Evolutionary conservation across 169 alveolate genomes (phyloP), one percentile per base, ranked within the genome.

Genomic region (Pseudocohnilembus persalinus): DNA sequence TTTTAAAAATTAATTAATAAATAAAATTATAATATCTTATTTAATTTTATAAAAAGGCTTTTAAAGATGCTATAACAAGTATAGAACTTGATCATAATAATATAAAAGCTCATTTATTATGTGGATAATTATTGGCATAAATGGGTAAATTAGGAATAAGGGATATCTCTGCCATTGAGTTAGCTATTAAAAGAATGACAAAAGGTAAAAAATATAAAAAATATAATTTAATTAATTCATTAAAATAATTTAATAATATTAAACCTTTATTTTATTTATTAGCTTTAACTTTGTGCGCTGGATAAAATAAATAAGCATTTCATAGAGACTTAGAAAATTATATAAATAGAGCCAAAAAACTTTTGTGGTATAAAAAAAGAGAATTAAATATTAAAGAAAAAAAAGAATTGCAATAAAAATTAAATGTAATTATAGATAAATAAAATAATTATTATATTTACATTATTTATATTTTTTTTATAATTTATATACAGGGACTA

Each of bases 81-180:
- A 74, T 82, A 11, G 87, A 82, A 73, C 65, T 82, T 27, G 87
- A 82, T 74, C 76, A 72, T 74, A 82, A 27, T 33, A 82, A 82
- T 63, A 82, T 82, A 29, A 82, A 82, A 27, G 87, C 87, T 26
- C 81, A 82, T 73, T 49, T 82, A 74, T 63, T 82, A 1, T 73
- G 81, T 31, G 87, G 87, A 31, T 82, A 82, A 29, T 72, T 82
- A 73, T 34, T 82, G 73, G 87, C 87, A n/a, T 76, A 73, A 26
- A 82, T 49, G 30, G 87, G 87, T 63, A 73, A 82, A 49, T 29
- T 24, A 0, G 73, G 32, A 26, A 76, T 73, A n/a, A 34, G 30
- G 1, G 68, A 49, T 49, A 82, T 80, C 33, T 31, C 73, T 33
- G 31, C 35, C 4, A 82, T 82, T 27, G 81, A 82, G 65, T 35